Evolutionary conservation across 2,329 filamentous ascomycete genomes (phyloP).

Genomic region (Xylariales sp.): DNA sequence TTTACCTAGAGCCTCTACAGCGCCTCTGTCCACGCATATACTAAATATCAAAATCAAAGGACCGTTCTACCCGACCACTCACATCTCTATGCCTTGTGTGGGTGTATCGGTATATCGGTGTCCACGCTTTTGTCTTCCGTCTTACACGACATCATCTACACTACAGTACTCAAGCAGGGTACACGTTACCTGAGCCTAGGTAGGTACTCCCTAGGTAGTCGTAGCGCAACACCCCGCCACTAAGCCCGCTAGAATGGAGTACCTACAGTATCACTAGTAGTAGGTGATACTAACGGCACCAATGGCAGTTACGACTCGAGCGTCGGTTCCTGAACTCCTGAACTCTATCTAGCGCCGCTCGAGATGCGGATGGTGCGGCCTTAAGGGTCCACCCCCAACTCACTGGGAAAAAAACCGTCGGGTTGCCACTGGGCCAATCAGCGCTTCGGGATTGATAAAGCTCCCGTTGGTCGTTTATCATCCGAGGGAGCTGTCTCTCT

Average conservation of each 20-base stretch:
- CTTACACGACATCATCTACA: too few relatives aligned
- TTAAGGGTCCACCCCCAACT: slow-evolving; percentile 30
- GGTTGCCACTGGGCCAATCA: slow-evolving; percentile 34
- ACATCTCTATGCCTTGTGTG: too few relatives aligned
- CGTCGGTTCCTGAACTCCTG: neutral
- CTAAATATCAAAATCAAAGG: too few relatives aligned
- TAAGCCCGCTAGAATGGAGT: slow-evolving; percentile 2
- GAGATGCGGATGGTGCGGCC: slow-evolving; percentile 14
- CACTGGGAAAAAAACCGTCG: slow-evolving; percentile 17
- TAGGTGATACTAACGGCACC: too few relatives aligned
- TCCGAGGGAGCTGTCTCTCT: slow-evolving; percentile 2
- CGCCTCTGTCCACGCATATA: too few relatives aligned
- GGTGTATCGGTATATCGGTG: neutral
- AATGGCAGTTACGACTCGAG: slow-evolving; percentile 10
- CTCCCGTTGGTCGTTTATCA: slow-evolving; percentile 17
- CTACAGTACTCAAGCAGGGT: too few relatives aligned
- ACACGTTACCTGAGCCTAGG: neutral
- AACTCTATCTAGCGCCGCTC: too few relatives aligned
- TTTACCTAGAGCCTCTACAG: too few relatives aligned
- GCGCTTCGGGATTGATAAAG: slow-evolving; percentile 31
- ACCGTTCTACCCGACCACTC: too few relatives aligned
- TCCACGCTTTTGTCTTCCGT: neutral
- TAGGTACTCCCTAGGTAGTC: neutral
- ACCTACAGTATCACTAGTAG: neutral
- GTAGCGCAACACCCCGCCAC: neutral